phyloP scores from a whole-genome alignment of 2,329 filamentous ascomycete species.

The Aspergillus felis region DNA sequence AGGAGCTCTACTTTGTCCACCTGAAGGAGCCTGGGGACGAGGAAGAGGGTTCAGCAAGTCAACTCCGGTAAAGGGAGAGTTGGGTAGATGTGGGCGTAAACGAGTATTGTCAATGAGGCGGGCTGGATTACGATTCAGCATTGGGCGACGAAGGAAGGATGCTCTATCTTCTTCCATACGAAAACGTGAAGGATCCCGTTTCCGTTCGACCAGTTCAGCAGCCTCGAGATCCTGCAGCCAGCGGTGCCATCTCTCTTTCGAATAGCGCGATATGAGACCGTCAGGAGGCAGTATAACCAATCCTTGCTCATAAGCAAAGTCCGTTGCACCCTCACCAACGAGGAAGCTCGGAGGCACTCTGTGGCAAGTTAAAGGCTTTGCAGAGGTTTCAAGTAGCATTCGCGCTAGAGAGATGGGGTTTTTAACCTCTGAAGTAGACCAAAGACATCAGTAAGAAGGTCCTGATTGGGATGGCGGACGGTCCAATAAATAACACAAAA shows the following conservation, averaged over 20 bases:
- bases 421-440: constrained; percentile 53
- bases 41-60: not conserved
- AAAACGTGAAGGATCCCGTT: constrained; percentile 22
- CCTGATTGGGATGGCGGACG: not conserved
- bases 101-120: constrained; percentile 1
- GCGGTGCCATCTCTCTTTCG: constrained; percentile 70
- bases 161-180: constrained; percentile 15
- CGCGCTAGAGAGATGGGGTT: constrained; percentile 90
- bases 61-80: not conserved
- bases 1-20: not conserved
- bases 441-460: not conserved
- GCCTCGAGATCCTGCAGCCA: constrained; percentile 70
- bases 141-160: constrained; percentile 19
- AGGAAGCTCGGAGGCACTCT: constrained; percentile 91
- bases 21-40: not conserved
- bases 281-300: constrained; percentile 72
- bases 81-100: not conserved
- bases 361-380: constrained; percentile 71
- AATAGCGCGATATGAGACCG: constrained; percentile 72
- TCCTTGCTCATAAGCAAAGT: constrained; percentile 78
- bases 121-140: constrained; percentile 18
- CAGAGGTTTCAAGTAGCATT: constrained; percentile 73
- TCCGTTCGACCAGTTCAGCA: constrained; percentile 49
- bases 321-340: constrained; percentile 76
- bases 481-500: not conserved